Conservation (phyloP, 345 rosid species). For the Arabidopsis suecica region DNA sequence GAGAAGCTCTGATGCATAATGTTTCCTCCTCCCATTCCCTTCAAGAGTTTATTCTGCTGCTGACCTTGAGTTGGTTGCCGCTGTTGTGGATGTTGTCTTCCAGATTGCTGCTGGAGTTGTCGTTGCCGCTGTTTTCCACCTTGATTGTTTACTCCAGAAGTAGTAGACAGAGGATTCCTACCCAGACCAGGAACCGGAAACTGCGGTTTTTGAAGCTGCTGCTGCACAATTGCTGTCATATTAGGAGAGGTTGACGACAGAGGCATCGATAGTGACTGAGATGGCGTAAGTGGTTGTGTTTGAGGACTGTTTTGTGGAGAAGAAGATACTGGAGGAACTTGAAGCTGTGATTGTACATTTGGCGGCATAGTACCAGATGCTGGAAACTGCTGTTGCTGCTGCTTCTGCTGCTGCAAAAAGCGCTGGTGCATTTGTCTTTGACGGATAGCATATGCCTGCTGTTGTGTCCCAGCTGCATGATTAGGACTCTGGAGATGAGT, state of each 20-base stretch:
- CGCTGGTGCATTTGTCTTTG: constrained; percentile 72
- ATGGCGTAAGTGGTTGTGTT: constrained; percentile 56
- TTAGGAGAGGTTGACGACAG: constrained; percentile 60
- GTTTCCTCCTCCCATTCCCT: constrained; percentile 88
- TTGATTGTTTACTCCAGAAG: constrained; percentile 57
- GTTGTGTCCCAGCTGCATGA: constrained; percentile 63
- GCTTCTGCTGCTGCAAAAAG: constrained; percentile 62
- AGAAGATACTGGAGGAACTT: constrained; percentile 64
- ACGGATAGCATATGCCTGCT: constrained; percentile 68
- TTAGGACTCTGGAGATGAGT: constrained; percentile 66
- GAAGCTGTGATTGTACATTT: constrained; percentile 64
- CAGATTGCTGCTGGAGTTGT: constrained; percentile 63
- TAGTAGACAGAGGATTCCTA: constrained; percentile 61
- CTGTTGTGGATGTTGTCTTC: constrained; percentile 79
- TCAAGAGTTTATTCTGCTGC: constrained; percentile 67
- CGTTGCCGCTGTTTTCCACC: constrained; percentile 84
- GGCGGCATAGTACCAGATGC: constrained; percentile 63
- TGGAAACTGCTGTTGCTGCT: constrained; percentile 66
- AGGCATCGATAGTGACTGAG: constrained; percentile 60
- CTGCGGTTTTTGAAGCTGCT: constrained; percentile 62
- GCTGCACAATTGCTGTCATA: constrained; percentile 53
- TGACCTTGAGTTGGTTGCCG: constrained; percentile 64
- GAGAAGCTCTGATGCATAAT: constrained; percentile 61
- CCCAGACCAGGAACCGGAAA: constrained; percentile 57
- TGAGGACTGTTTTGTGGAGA: constrained; percentile 72